Evolutionary conservation across 345 rosid genomes (phyloP).

Genomic region (Heritiera fomes): DNA sequence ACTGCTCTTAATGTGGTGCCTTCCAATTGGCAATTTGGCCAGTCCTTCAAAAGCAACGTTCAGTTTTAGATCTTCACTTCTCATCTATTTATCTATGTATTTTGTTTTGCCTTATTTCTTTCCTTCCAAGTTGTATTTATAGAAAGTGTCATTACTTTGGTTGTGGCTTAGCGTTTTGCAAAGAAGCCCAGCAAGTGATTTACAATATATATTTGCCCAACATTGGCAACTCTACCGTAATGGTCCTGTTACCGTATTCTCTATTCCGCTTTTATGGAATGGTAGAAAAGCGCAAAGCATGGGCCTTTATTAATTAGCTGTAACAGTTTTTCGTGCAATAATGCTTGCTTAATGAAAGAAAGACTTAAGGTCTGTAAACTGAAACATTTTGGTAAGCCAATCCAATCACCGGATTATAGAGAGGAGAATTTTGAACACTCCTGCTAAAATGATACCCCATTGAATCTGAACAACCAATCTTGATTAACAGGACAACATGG

Average conservation of each 20-base stretch:
- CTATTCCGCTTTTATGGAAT: not conserved
- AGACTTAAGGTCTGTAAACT: not conserved
- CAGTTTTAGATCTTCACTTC: slow-evolving; percentile 40
- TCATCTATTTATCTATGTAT: not conserved
- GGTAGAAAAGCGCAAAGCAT: not conserved
- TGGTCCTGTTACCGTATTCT: too few species aligned
- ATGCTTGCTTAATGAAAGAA: not conserved
- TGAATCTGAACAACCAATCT: not conserved
- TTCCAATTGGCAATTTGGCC: slow-evolving; percentile 65
- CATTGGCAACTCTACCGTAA: not conserved
- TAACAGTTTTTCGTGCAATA: too few species aligned
- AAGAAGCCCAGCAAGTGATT: slow-evolving; percentile 31
- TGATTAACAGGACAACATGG: not conserved
- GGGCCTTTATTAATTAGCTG: not conserved
- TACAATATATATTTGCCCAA: not conserved
- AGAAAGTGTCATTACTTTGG: slow-evolving; percentile 20
- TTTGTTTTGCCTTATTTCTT: not conserved
- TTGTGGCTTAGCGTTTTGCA: slow-evolving; percentile 34
- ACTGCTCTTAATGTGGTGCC: slow-evolving; percentile 51
- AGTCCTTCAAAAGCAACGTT: slow-evolving; percentile 57
- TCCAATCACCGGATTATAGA: not conserved
- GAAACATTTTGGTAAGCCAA: not conserved
- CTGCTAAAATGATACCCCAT: not conserved
- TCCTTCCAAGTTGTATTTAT: slow-evolving; percentile 7
- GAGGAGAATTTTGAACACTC: not conserved